Evolutionary conservation across 768 basidiomycete species (phyloP), one percentile per base, ranked within the genome.

Genomic region (Glaciozyma martinii): DNA sequence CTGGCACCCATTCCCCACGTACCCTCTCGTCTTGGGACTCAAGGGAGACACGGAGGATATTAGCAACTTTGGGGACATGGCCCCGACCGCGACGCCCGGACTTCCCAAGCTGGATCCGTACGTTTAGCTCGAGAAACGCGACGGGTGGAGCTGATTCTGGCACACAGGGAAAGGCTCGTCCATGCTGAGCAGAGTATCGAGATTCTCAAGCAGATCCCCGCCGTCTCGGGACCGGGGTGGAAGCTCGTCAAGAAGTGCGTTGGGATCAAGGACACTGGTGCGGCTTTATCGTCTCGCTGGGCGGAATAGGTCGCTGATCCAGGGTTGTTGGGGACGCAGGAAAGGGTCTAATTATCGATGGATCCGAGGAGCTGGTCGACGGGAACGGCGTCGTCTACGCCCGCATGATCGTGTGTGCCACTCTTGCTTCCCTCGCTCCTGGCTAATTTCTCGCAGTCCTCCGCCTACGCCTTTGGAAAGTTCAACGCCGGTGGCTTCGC

Each of bases 141-240:
- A 21, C 2, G 9, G 23, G 18, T 15, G 46, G 46, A 46, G 19
- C 16, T 46, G 19, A 10, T n/a, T n/a, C n/a, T 50, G 5, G 4
- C 30, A 37, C 15, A 15, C 21, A 30, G 85, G 89, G 5, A 33
- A 10, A 33, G 33, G 33, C 33, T 33, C 33, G 33, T 33, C 10
- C 89, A 92, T 72, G 89, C 79, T 9, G 83, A 84, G 16, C 89
- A 90, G 75, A 84, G 83, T 10, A 87, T 92, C 62, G 84, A 91
- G 76, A 81, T 90, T 37, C 73, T 92, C 65, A 87, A 84, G 75
- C 82, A 85, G 27, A 78, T 93, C 57, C 90, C 90, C 0, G 75
- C 81, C 0, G 85, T 83, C 40, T 86, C 86, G 66, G 89, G 89
- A 12, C 78, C 82, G 5, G 90, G 88, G 15, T 93, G 90, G 90